Conservation (phyloP, 1,139 yeast genomes). For the Protomyces arabidopsidicola region DNA sequence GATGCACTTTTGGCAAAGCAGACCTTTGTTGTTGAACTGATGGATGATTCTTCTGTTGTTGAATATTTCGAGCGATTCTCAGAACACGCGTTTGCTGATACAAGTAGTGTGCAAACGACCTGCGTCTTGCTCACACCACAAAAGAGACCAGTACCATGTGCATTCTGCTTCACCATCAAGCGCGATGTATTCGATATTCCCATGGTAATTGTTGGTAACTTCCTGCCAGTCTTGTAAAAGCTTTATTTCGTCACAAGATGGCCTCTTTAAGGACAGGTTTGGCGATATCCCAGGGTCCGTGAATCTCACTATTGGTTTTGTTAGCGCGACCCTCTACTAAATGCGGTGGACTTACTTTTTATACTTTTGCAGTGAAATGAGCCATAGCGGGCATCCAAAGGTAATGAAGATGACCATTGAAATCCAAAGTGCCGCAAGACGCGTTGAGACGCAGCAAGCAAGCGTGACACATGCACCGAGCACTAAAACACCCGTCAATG, state of each 20-base stretch:
- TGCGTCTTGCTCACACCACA: conserved; percentile 68
- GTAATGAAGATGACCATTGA: conserved; percentile 48
- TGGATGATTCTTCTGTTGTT: conserved; percentile 81
- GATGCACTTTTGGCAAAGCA: conserved; percentile 52
- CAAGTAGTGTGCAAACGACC: conserved; percentile 75
- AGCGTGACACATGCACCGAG: conserved; percentile 21
- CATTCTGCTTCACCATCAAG: conserved; percentile 86
- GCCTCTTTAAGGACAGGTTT: conserved; percentile 47
- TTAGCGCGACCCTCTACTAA: too few relatives aligned
- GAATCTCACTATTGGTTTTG: conserved; percentile 67
- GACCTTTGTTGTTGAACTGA: conserved; percentile 78
- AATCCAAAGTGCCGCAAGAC: conserved; percentile 46
- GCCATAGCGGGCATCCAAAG: conserved; percentile 65
- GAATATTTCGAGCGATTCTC: conserved; percentile 83
- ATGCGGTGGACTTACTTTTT: conserved; percentile 49
- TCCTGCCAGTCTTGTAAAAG: conserved; percentile 17
- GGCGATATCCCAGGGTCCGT: conserved; percentile 94
- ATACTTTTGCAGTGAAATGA: conserved; percentile 66
- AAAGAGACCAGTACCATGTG: conserved; percentile 51
- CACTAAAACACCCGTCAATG: conserved; percentile 25
- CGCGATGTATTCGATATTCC: conserved; percentile 89
- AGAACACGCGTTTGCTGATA: conserved; percentile 85
- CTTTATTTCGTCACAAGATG: neutral
- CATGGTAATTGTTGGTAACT: conserved; percentile 88
- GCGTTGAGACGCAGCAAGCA: conserved; percentile 19